Evolutionary conservation across 331 rosid species (phyloP), one percentile per base, ranked within the genome.

Genomic region (Malus hybrid): DNA sequence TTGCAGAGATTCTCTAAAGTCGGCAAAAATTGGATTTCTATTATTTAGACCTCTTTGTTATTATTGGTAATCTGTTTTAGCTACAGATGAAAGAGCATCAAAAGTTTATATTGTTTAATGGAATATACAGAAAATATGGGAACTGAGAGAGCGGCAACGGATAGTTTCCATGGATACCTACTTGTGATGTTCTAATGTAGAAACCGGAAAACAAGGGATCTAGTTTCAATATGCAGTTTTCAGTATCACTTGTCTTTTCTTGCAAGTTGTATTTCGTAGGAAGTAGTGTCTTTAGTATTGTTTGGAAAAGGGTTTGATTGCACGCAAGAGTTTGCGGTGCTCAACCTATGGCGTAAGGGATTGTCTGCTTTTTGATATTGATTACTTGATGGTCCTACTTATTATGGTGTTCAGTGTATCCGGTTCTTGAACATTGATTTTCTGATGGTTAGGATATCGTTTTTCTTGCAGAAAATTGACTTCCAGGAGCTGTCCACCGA

Each of bases 401-500:
- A 10, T 22, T n/a, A 24, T 15, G 31, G 27, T 67, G 59, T 67
- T 22, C 15, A 67, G 5, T 68, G 71, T 79, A 9, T 61, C 44
- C 18, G 2, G 62, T 63, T 69, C 34, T 55, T 32, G 54, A 27
- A 9, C 20, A 70, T 72, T 64, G 24, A 46, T 60, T 68, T 61
- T 7, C 70, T 80, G 71, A 62, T 61, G 39, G 22, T 55, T 28
- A 54, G 65, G 61, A 70, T 10, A 42, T 77, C 24, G 48, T 67
- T 54, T 50, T 50, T 77, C 24, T 83, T 82, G 60, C 76, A 73
- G 88, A 80, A 81, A 71, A 72, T 83, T 79, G 89, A 81, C 24
- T 44, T 90, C 74, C 88, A 85, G 75, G 90, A 92, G 66, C 81
- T 94, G 72, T 90, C 96, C 20, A 80, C 57, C 31, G 97, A 92